Evolutionary conservation across 495 filamentous ascomycete species (phyloP).

Genomic region (Trichoderma asperelloides): DNA sequence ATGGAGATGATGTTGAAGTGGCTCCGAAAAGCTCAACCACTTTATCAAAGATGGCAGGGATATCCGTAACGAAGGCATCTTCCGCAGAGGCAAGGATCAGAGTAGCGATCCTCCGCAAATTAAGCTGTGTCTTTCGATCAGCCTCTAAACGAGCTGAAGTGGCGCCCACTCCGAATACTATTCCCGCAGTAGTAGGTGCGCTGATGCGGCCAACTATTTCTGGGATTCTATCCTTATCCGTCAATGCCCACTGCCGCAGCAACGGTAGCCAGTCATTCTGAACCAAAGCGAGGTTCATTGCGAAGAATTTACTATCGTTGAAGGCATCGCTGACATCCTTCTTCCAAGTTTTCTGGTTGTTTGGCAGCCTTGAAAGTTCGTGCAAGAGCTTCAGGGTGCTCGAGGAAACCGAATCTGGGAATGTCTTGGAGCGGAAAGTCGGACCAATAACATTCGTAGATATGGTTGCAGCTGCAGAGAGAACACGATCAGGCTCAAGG

Average conservation of each 20-base stretch:
- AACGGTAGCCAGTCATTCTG: conserved; percentile 72
- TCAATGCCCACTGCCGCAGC: conserved; percentile 68
- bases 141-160: conserved; percentile 90
- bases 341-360: conserved; percentile 82
- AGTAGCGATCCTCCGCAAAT: conserved; percentile 71
- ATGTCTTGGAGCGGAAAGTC: conserved; percentile 72
- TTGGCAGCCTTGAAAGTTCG: conserved; percentile 64
- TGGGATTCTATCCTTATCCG: conserved; percentile 79
- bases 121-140: conserved; percentile 86
- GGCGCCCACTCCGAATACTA: conserved; percentile 95
- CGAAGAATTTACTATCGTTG: conserved; percentile 80
- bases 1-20: conserved; percentile 84
- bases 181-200: conserved; percentile 86
- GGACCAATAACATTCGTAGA: conserved; percentile 78
- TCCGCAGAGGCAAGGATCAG: conserved; percentile 62
- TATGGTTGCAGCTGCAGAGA: conserved; percentile 65
- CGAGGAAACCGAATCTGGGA: conserved; percentile 75
- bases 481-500: conserved; percentile 75
- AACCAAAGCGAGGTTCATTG: conserved; percentile 52
- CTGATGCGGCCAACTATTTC: conserved; percentile 73
- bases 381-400: conserved; percentile 64
- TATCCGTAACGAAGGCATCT: conserved; percentile 72
- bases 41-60: conserved; percentile 69
- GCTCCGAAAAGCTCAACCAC: conserved; percentile 77
- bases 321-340: conserved; percentile 88